Base-by-base conservation (phyloP, 805 yeast genomes). In the Candida sakaeoensis region DNA sequence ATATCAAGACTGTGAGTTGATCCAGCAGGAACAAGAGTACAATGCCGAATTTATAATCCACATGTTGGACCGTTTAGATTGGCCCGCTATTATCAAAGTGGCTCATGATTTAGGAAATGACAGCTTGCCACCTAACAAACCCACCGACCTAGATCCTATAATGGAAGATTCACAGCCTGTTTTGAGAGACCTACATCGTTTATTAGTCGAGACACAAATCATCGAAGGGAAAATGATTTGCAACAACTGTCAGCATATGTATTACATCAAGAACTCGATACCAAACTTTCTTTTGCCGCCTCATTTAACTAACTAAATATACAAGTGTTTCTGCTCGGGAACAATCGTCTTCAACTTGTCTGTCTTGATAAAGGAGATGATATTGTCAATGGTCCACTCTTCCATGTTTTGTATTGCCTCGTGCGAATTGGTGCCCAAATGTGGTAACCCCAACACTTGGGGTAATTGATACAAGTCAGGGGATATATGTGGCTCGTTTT, bases 251-350 rank as follows among this genome's bases (percentile, higher is more conserved):
- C 81, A 78, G 1, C 97, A 91, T 61, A 70, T 85, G 6, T 93
- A 90, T 63, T 79, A 84, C 66, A 85, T 93, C 66, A 91, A 90
- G 63, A 90, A 88, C 69, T 80, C 93, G 37, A 89, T 93, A 51
- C 96, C 99, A 25, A 91, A 91, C 70, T 84, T 93, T 63, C 66
- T 93, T 40, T 74, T 93, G 25, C 98, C 99, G 23, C 98, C 98
- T 5, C 98, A 93, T 58, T 70, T 93, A 50, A 32, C 45, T 14
- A 42, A 42, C 18, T 39, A 42, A 31, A 63, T 54, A 13, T 54
- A 58, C 19, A 54, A 62, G 7, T 56, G 50, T 36, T 60, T 52
- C 55, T 79, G 75, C 56, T 93, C 99, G 2, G 96, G 95, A n/a
- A 91, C 95, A 28, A 85, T 61, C 0, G 85, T 68, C 42, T 73